phyloP scores from a whole-genome alignment of 331 rosid genomes.

The Rhamnella rubrinervis region DNA sequence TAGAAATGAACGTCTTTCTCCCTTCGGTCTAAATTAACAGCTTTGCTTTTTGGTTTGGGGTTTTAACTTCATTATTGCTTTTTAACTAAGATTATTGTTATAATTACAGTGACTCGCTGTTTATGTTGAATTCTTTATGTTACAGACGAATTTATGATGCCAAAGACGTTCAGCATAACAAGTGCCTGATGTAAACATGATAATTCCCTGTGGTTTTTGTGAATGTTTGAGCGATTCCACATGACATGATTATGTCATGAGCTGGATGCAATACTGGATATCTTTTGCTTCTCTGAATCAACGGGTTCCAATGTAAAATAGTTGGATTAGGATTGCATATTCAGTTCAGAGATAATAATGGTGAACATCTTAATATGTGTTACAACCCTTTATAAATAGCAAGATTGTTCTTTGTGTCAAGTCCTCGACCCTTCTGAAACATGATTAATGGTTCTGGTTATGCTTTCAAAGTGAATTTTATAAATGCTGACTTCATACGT shows the following conservation, averaged over 20 bases:
- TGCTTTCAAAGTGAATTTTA: not conserved
- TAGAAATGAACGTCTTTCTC: not conserved
- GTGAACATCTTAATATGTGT: not conserved
- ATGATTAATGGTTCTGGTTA: conserved; percentile 1
- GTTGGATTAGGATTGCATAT: not conserved
- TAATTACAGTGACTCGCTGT: too few relatives aligned
- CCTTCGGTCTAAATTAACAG: too few relatives aligned
- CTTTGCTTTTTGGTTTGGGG: not conserved
- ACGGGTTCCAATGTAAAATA: not conserved
- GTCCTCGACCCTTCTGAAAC: not conserved
- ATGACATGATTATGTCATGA: not conserved
- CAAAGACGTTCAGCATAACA: too few relatives aligned
- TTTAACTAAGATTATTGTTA: too few relatives aligned
- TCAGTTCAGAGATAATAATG: not conserved
- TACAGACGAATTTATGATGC: too few relatives aligned
- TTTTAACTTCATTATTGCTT: not conserved
- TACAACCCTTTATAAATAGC: not conserved
- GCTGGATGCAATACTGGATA: not conserved
- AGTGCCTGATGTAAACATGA: too few relatives aligned
- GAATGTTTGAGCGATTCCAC: not conserved
- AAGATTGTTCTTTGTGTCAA: not conserved
- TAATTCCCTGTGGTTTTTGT: too few relatives aligned
- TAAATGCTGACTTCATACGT: not conserved
- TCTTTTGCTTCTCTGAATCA: not conserved
- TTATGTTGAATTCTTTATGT: too few relatives aligned